Evolutionary conservation across 2,329 filamentous ascomycete genomes (phyloP).

Genomic region (Ophiostoma tasmaniense): DNA sequence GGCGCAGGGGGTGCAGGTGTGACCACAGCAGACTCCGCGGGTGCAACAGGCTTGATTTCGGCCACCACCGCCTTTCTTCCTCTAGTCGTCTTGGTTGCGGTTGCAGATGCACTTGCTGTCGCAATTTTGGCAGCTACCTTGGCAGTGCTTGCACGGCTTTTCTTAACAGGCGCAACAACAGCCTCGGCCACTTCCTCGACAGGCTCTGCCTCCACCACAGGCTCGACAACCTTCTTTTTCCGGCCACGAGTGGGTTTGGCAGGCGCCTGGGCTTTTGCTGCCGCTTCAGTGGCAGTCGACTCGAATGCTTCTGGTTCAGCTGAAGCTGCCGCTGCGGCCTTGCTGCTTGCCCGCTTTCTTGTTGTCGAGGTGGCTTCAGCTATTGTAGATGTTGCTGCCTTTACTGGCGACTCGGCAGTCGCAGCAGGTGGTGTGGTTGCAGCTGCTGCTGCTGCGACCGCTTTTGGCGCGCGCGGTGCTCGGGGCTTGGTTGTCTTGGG

Average conservation of each 20-base stretch:
- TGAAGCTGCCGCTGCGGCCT: conserved; percentile 10
- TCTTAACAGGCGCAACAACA: conserved; percentile 7
- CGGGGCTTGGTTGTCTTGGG: conserved; percentile 12
- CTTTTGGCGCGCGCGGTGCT: conserved; percentile 11
- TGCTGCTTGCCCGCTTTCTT: conserved; percentile 20
- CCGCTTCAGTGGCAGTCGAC: background rate
- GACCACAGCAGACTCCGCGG: background rate
- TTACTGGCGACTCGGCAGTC: background rate
- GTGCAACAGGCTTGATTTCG: background rate
- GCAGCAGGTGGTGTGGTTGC: background rate
- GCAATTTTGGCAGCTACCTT: conserved; percentile 2
- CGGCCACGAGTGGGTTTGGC: background rate
- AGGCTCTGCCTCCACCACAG: background rate
- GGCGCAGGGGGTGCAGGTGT: background rate
- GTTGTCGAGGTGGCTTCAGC: conserved; percentile 14
- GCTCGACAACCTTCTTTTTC: background rate
- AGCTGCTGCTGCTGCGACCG: background rate
- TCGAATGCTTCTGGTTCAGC: background rate
- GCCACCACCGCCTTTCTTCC: conserved; percentile 7
- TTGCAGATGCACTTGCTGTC: background rate
- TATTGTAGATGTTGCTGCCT: conserved; percentile 12
- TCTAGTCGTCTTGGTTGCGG: conserved; percentile 12
- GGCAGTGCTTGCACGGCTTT: conserved; percentile 9
- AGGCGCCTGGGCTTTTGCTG: background rate
- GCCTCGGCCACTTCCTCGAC: background rate